Base-by-base conservation (phyloP, 495 filamentous ascomycete genomes). In the Barbatosphaeria neglecta region DNA sequence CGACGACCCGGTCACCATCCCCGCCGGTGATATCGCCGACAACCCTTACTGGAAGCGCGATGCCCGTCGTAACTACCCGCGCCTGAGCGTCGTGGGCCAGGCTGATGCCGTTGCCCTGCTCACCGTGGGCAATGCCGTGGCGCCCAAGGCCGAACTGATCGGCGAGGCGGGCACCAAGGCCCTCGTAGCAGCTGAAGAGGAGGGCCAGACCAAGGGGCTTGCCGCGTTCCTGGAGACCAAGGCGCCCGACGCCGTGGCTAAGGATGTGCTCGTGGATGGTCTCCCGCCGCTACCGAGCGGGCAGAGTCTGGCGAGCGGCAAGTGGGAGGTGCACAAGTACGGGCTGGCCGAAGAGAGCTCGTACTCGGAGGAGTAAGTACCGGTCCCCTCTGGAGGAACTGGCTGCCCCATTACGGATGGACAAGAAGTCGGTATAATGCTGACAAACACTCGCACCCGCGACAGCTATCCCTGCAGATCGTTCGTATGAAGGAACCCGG, bases 11-110 rank as follows among this genome's bases (percentile, higher is more conserved):
- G 86, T 93, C 41, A 96, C 90, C 11, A 27, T 85, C 0, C 92
- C 93, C n/a, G 86, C 92, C 2, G 89, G 80, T 46, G 92, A 99
- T 64, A 80, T 98, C 51, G 92, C 92, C 55, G 92, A 94, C 59
- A 98, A 98, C 66, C 79, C 92, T 33, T 98, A 98, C 78, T 98
- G 88, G 86, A 93, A 93, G 70, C 88, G 92, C 46, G 92, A 98
- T 55, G 65, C 71, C 44, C 84, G 92, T 41, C 80, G 93, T 56
- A 77, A 73, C 57, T 98, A 97, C 70, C 84, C 93, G n/a, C 74
- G 73, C 46, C 72, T 84, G 39, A 88, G 83, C 55, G 78, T 84
- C 25, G 78, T 98, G 44, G 82, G 68, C 40, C 92, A 95, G 69
- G 81, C 76, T 16, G 84, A 97, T 69, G 82, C 86, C 20, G 90